phyloP scores from a whole-genome alignment of 2,329 filamentous ascomycete genomes.

The Metarhizium robertsii region DNA sequence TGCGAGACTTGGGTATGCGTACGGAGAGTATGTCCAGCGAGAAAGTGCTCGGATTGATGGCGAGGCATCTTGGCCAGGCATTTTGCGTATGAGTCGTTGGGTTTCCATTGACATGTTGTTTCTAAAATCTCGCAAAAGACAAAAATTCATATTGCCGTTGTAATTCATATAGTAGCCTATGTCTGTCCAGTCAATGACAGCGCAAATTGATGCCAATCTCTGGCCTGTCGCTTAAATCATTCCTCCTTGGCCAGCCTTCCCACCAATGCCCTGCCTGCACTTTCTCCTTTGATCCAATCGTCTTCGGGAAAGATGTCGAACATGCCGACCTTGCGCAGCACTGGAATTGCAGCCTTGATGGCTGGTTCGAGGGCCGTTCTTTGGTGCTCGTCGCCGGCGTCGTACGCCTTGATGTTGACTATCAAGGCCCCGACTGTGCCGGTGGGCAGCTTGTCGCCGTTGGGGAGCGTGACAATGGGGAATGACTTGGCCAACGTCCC shows the following conservation, averaged over 20 bases:
- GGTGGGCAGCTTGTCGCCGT: constrained; percentile 8
- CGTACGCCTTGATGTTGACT: constrained; percentile 9
- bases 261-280: constrained; percentile 6
- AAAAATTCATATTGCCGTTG: no score
- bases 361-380: not conserved
- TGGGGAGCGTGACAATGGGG: constrained; percentile 2
- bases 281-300: constrained; percentile 6
- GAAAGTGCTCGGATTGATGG: not conserved
- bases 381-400: not conserved
- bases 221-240: no score
- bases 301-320: constrained; percentile 8
- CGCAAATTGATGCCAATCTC: no score
- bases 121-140: no score
- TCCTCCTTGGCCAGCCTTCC: constrained; percentile 3
- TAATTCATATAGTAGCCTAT: no score
- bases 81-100: not conserved
- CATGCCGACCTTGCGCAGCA: constrained; percentile 5
- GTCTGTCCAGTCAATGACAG: no score
- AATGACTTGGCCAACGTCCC: constrained; percentile 5
- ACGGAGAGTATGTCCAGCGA: not conserved
- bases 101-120: no score
- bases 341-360: constrained; percentile 1
- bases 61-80: not conserved
- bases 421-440: constrained; percentile 9
- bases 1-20: no score